Conservation (phyloP, 257 asterid species). For the Fraxinus cuspidata region DNA sequence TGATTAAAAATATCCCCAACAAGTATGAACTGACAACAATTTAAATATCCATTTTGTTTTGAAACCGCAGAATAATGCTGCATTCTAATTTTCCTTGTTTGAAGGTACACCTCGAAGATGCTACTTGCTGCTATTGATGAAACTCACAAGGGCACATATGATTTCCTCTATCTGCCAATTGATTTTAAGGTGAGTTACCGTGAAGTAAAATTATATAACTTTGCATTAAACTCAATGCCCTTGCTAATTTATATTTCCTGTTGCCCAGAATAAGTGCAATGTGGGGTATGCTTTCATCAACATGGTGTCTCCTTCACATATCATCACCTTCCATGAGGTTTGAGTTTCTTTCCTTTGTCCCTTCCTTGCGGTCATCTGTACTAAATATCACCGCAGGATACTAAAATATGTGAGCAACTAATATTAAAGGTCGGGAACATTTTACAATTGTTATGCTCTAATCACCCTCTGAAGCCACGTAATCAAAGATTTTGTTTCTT, state of each 20-base stretch:
- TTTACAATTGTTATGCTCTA: background rate
- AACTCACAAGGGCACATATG: conserved; percentile 85
- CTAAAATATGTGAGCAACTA: background rate
- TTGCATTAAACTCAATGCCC: conserved; percentile 10
- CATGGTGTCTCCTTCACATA: conserved; percentile 85
- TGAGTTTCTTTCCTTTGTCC: conserved; percentile 18
- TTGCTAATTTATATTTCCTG: conserved; percentile 10
- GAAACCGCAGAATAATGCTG: conserved; percentile 11
- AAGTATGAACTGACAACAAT: conserved; percentile 57
- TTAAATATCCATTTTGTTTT: conserved; percentile 11
- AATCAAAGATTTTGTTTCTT: background rate
- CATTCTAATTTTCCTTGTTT: conserved; percentile 14
- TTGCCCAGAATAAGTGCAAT: conserved; percentile 88
- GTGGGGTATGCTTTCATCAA: conserved; percentile 98
- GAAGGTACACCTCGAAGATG: conserved; percentile 97
- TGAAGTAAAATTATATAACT: background rate
- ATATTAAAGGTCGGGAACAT: too few species aligned
- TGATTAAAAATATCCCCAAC: conserved; percentile 97
- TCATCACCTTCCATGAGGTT: conserved; percentile 85
- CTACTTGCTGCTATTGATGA: conserved; percentile 89
- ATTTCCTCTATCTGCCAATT: conserved; percentile 92
- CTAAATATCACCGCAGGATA: background rate
- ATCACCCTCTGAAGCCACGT: background rate
- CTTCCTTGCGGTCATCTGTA: background rate
- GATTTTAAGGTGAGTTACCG: conserved; percentile 75